Percentiles rank a stretch among this genome's conserved stretches.
Evolutionary conservation across 768 basidiomycete species (phyloP).

Genomic region (Pluteus cervinus): DNA sequence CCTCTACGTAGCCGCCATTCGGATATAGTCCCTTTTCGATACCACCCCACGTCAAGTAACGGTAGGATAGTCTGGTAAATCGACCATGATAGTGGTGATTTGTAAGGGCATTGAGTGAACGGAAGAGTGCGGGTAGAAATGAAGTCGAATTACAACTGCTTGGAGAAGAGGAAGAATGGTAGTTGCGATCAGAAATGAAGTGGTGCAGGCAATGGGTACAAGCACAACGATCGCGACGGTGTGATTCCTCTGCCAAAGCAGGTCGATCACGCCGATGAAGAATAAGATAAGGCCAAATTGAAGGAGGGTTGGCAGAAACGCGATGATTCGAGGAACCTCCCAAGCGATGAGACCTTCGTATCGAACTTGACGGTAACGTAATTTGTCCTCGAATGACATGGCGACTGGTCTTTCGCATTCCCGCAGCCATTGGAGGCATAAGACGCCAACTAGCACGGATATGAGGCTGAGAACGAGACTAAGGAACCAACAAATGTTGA

Average conservation of each 20-base stretch:
- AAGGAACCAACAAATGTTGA: constrained; percentile 9
- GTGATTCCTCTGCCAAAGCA: constrained; percentile 8
- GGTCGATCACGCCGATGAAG: constrained; percentile 12
- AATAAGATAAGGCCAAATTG: constrained; percentile 11
- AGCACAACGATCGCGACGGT: constrained; percentile 8
- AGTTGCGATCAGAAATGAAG: constrained; percentile 9
- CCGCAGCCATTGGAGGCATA: neutral
- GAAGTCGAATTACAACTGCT: neutral
- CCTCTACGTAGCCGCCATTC: too few relatives aligned
- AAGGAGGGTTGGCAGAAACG: constrained; percentile 8
- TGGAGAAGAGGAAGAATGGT: constrained; percentile 11
- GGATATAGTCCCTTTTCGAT: too few relatives aligned
- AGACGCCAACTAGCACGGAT: neutral
- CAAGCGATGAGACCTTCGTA: constrained; percentile 11
- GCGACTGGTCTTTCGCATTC: constrained; percentile 3
- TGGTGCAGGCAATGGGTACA: constrained; percentile 4
- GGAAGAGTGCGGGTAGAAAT: neutral
- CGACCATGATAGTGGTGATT: neutral
- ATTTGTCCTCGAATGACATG: constrained; percentile 1
- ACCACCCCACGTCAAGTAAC: too few relatives aligned
- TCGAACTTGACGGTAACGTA: constrained; percentile 9
- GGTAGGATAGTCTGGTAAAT: too few relatives aligned
- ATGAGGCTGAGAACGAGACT: constrained; percentile 6
- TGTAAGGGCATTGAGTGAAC: neutral
- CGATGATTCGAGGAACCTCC: constrained; percentile 11